Evolutionary conservation across 148 eudicot species (phyloP).

Genomic region (Arctostaphylos glauca): DNA sequence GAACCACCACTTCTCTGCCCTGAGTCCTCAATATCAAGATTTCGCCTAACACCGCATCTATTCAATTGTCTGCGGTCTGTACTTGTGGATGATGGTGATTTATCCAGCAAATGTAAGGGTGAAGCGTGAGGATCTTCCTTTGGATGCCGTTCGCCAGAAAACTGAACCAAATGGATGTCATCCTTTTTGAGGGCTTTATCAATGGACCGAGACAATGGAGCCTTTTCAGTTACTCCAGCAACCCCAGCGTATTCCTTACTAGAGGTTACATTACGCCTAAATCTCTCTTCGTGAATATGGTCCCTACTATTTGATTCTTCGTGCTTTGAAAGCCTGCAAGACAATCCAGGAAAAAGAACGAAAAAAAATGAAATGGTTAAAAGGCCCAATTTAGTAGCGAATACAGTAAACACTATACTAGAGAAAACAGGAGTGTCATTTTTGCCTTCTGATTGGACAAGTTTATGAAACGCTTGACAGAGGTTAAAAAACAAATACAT

Average conservation of each 20-base stretch:
- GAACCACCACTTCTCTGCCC: constrained; percentile 72
- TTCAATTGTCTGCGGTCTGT: constrained; percentile 56
- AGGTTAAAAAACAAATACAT: neutral
- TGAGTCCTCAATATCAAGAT: constrained; percentile 65
- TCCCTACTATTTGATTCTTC: constrained; percentile 68
- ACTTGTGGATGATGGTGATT: constrained; percentile 66
- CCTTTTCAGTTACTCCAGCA: constrained; percentile 45
- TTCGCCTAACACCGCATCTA: constrained; percentile 57
- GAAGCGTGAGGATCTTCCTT: constrained; percentile 43
- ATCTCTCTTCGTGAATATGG: constrained; percentile 40
- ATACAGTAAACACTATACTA: neutral
- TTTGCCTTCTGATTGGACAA: neutral
- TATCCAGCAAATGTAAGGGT: constrained; percentile 51
- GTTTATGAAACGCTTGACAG: no score
- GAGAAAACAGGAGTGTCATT: neutral
- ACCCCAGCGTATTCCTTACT: constrained; percentile 34
- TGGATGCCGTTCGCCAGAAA: constrained; percentile 55
- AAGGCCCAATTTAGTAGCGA: neutral
- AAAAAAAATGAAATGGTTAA: neutral
- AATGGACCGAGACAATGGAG: constrained; percentile 45
- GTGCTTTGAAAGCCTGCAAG: constrained; percentile 54
- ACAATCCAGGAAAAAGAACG: neutral
- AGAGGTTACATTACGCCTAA: constrained; percentile 31
- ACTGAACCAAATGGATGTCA: constrained; percentile 46
- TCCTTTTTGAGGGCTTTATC: constrained; percentile 59